Evolutionary conservation across 2,329 filamentous ascomycete genomes (phyloP).

Genomic region (Penicillium olsonii): DNA sequence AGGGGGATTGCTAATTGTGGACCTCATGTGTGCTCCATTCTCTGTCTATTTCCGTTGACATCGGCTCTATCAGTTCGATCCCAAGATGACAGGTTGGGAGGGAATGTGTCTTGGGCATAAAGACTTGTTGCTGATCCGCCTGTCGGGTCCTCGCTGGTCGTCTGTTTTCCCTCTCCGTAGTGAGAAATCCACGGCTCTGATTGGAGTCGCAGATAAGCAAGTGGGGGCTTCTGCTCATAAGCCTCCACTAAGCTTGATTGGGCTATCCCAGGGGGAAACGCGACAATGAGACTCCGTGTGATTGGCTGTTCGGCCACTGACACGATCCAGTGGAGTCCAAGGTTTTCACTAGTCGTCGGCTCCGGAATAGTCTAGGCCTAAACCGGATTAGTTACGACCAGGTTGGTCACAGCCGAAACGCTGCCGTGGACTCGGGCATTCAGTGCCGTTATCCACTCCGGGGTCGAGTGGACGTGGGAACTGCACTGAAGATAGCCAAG

Average conservation of each 20-base stretch:
- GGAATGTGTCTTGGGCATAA: neutral
- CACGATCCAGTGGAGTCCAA: slow-evolving; percentile 22
- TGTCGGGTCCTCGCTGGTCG: neutral
- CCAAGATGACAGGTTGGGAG: neutral
- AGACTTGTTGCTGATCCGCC: slow-evolving; percentile 3
- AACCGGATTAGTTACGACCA: slow-evolving; percentile 13
- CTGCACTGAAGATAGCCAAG: slow-evolving; percentile 7
- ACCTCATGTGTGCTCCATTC: neutral
- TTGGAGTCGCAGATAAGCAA: slow-evolving; percentile 27
- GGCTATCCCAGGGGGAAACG: slow-evolving; percentile 13
- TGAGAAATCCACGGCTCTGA: slow-evolving; percentile 1
- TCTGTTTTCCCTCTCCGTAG: slow-evolving; percentile 1
- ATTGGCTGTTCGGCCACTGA: slow-evolving; percentile 18
- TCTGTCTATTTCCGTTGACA: neutral
- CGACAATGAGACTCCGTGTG: neutral
- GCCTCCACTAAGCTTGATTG: slow-evolving; percentile 11
- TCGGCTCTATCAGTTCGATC: neutral
- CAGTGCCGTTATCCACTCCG: slow-evolving; percentile 12
- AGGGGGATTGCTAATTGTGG: slow-evolving; percentile 26
- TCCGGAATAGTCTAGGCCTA: slow-evolving; percentile 13
- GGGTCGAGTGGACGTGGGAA: slow-evolving; percentile 17
- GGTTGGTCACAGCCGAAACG: slow-evolving; percentile 14
- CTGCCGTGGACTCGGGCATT: neutral
- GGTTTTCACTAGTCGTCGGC: slow-evolving; percentile 15
- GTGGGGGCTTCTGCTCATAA: slow-evolving; percentile 19